Evolutionary conservation across 129 eudicot species (phyloP), one percentile per base, ranked within the genome.

Genomic region (carrot (Daucus carota)): DNA sequence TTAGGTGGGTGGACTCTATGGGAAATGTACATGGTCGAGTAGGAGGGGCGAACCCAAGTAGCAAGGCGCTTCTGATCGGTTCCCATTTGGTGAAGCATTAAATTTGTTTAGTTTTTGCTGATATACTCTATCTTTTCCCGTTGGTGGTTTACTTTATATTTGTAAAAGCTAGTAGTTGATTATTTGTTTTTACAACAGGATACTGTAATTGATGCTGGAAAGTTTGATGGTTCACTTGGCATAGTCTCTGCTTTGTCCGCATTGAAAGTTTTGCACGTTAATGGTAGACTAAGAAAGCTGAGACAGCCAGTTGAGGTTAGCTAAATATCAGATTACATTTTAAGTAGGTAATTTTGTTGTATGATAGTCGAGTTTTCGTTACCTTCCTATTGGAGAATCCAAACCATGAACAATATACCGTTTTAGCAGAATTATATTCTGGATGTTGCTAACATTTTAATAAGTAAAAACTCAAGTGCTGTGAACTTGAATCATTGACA

Each of bases 121-220:
- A 63, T 29, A 63, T 4, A 4, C 22, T 18, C 34, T 42, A 17
- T 31, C 22, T 70, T 50, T 40, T 26, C 42, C 28, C 18, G 5
- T 17, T 36, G 69, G 48, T 26, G 0, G 54, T 24, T 38, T 47
- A 11, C 48, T 24, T 36, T 24, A 32, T 24, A 40, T 33, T 71
- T 41, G 63, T 71, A 44, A 18, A 36, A 57, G 54, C 60, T 66
- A 34, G 42, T 65, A 33, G 60, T 72, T 47, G 54, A 32, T 36
- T 40, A 13, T 2, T 73, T 73, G 85, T 34, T 31, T 67, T 74
- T 36, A 41, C 32, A 63, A 70, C 77, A 94, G 99, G 99, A 94
- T 84, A 94, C 99, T 75, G 99, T 94, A 57, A 84, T 94, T 79
- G 99, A 94, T 81, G 99, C 99, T 77, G 99, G 99, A 79, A 84